Conservation (phyloP, 1,284 basidiomycete species). For the Boletus sp. region DNA sequence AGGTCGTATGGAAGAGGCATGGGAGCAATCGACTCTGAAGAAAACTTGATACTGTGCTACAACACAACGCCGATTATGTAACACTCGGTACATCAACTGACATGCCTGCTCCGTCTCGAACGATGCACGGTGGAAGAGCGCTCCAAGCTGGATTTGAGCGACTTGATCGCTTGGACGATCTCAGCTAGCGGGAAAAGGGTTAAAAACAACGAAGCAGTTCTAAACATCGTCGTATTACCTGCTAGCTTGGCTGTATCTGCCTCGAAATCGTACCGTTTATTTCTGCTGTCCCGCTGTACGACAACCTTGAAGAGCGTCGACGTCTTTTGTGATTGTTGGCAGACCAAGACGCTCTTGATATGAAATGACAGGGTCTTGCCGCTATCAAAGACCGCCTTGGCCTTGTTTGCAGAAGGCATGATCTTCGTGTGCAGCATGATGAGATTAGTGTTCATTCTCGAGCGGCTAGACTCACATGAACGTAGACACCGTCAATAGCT, state of each 20-base stretch:
- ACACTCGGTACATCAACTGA: conserved; percentile 23
- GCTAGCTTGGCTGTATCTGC: conserved; percentile 83
- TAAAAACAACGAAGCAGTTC: neutral
- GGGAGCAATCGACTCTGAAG: too few species aligned
- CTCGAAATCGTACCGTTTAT: conserved; percentile 97
- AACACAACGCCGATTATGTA: conserved; percentile 14
- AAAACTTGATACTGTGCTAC: neutral
- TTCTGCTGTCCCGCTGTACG: conserved; percentile 65
- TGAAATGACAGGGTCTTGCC: conserved; percentile 91
- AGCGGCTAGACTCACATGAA: conserved; percentile 64
- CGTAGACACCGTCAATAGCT: conserved; percentile 93
- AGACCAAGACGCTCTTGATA: conserved; percentile 80
- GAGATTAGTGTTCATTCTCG: neutral
- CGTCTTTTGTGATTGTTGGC: conserved; percentile 80
- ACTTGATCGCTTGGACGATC: conserved; percentile 65
- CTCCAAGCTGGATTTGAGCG: conserved; percentile 56
- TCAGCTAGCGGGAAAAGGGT: conserved; percentile 46
- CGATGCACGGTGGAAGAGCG: conserved; percentile 55
- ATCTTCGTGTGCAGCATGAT: conserved; percentile 50
- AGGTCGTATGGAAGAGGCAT: conserved; percentile 78
- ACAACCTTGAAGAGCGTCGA: conserved; percentile 84
- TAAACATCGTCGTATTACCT: conserved; percentile 44
- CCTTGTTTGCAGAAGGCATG: conserved; percentile 81
- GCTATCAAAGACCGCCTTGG: conserved; percentile 80
- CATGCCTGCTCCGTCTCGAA: conserved; percentile 53